Evolutionary conservation across 2,329 filamentous ascomycete genomes (phyloP), one percentile per base, ranked within the genome.

Genomic region (Penicillium sp.): DNA sequence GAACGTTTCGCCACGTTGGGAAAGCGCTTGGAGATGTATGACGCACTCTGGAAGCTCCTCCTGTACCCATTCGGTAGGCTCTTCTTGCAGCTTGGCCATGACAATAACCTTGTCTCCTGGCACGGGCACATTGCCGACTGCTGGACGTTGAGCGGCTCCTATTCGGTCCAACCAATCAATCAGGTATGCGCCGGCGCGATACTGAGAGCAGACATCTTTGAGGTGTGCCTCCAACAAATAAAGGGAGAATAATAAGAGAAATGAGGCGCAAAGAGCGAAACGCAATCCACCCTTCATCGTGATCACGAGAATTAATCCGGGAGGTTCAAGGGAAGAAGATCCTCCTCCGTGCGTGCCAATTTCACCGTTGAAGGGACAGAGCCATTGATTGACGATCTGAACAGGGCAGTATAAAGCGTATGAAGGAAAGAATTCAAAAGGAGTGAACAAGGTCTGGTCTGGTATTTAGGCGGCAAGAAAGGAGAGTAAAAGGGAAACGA

Each of bases 11-110:
- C 13, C 2, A n/a, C 8, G 2, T 28, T 30, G 45, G 30, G 6
- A 33, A 13, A 43, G 16, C 11, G 22, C 14, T 35, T 35, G 14
- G 8, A n/a, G 40, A n/a, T 26, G 10, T 35, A 25, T 22, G 3
- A 71, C 73, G 55, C 75, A 83, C 77, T 81, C 79, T 2, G 78
- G 75, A n/a, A 83, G 73, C 26, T 81, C 71, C 37, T 76, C 64
- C 14, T 70, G 64, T 2, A 83, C 78, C 81, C 81, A 83, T 19
- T 74, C 67, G 6, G 79, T 78, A 59, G 79, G 70, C 61, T 83
- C 80, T 30, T 73, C 73, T 42, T 76, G 70, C 14, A 81, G 59
- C 61, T 74, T 79, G 16, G 80, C 80, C 73, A 82, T 79, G 28
- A 81, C 75, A 55, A 81, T 75, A 13, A 77, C 73, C 52, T 79